These are phyloP conservation scores for Kalanchoe fedtschenkoi DNA, from an alignment of 164 flowering plant genomes.

Conservation along the genomic window DNA sequence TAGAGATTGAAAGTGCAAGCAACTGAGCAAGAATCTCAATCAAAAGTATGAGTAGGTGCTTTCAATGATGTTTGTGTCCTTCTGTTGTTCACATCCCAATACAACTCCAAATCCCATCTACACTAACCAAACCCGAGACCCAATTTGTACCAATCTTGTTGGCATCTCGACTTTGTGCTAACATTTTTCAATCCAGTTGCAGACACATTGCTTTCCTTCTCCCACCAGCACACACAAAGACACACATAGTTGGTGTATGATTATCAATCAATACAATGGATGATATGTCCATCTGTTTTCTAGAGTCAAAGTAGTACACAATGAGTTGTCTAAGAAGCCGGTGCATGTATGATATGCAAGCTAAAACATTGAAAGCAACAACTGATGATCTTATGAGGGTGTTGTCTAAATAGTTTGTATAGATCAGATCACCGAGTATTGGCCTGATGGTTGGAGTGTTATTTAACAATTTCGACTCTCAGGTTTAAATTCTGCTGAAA, in stretches of 20 bases:
- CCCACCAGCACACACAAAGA: not conserved
- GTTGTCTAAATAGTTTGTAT: too few species aligned
- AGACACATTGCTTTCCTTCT: not conserved
- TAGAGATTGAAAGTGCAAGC: slow-evolving; percentile 2
- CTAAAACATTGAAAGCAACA: not conserved
- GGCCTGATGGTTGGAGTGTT: too few species aligned
- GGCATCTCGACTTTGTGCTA: not conserved
- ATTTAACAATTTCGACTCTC: too few species aligned
- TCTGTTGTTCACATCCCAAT: not conserved
- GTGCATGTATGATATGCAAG: too few species aligned
- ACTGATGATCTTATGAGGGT: not conserved
- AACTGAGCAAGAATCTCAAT: slow-evolving; percentile 4
- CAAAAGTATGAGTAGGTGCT: slow-evolving; percentile 3
- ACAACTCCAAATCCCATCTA: not conserved
- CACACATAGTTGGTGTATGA: too few species aligned
- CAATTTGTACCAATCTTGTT: too few species aligned
- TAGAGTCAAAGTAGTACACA: not conserved
- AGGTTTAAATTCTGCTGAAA: too few species aligned
- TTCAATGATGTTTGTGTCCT: slow-evolving; percentile 1
- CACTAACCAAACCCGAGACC: not conserved
- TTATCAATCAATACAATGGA: slow-evolving; percentile 2
- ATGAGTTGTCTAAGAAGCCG: not conserved
- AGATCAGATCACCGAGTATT: not conserved
- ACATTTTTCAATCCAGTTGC: slow-evolving; percentile 6
- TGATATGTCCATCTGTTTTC: not conserved